Evolutionary conservation across 2,329 filamentous ascomycete species (phyloP), one percentile per base, ranked within the genome.

Genomic region (Phoma herbarum): DNA sequence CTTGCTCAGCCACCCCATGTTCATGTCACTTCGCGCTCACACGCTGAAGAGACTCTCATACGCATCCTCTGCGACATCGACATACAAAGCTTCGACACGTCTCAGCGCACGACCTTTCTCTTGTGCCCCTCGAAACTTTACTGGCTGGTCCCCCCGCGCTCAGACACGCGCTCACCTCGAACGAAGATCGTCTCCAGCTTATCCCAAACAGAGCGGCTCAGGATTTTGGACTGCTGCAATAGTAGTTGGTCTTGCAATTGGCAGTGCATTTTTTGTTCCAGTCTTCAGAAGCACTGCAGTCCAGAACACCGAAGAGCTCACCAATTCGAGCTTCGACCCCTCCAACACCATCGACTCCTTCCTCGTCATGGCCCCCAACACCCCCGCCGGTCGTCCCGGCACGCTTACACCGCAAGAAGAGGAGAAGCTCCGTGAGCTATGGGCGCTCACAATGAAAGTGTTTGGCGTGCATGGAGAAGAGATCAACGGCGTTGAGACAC

Each of bases 381-480:
- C 71, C 28, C 84, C 84, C 43, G 85, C 89, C 35, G 95, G 95
- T 52, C 88, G 93, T 61, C 86, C 92, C 53, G 93, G 92, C 59
- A 97, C 91, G 67, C 83, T 99, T 58, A 97, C 93, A n/a, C 78
- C 87, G 3, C 93, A 97, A 62, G 88, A 99, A 79, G 92, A 97
- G 70, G 85, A 86, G 63, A 97, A 96, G 80, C 82, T 99, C 58
- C 90, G 90, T 71, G 90, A 96, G 77, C 85, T 98, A 66, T 99
- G 95, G 95, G 79, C 84, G 14, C 82, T 88, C 52, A 84, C 92
- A 37, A 84, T 96, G 65, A 88, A 90, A 62, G 83, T 97, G 43
- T 93, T 90, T 74, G 91, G 90, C 26, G 67, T 72, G 12, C 41
- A 59, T 6, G 71, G 72, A 54, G 59, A 85, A 6, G 66, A 67